These are phyloP conservation scores for Basidiobolus meristosporus DNA, from an alignment of 371 early-diverging fungal genomes.

Conservation along the genomic window DNA sequence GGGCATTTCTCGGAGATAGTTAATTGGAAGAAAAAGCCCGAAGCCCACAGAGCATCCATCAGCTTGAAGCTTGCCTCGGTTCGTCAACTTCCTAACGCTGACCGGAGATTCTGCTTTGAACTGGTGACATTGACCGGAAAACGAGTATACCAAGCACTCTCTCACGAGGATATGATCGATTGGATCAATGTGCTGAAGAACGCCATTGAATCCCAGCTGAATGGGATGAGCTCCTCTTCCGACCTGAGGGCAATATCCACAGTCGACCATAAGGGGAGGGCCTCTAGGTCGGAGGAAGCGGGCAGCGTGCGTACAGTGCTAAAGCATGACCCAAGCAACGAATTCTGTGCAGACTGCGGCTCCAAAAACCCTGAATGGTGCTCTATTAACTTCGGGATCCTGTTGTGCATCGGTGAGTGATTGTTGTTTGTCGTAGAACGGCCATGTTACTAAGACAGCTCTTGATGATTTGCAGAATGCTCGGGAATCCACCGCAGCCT, in stretches of 20 bases:
- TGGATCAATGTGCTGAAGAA: conserved; percentile 54
- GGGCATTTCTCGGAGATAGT: conserved; percentile 54
- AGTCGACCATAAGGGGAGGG: too few relatives aligned
- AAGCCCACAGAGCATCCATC: conserved; percentile 41
- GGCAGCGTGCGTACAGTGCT: too few relatives aligned
- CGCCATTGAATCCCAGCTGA: conserved; percentile 40
- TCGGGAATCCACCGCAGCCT: conserved; percentile 78
- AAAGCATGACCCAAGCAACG: conserved; percentile 25
- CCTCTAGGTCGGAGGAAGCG: too few relatives aligned
- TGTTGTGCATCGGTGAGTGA: conserved; percentile 61
- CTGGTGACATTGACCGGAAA: conserved; percentile 40
- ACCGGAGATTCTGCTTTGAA: conserved; percentile 61
- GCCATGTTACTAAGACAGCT: too few relatives aligned
- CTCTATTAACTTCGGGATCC: conserved; percentile 75
- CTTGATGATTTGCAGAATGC: conserved; percentile 92
- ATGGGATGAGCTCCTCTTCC: conserved; percentile 21
- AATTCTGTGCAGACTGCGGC: conserved; percentile 73
- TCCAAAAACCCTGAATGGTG: conserved; percentile 82
- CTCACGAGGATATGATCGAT: conserved; percentile 35
- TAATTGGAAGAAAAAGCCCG: conserved; percentile 43
- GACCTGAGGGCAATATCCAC: not conserved
- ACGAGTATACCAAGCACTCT: conserved; percentile 52
- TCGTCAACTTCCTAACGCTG: conserved; percentile 40
- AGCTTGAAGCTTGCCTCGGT: conserved; percentile 53
- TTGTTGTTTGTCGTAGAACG: conserved; percentile 56